Base-by-base conservation (phyloP, 208 protist genomes). In the Trypanosoma vivax region DNA sequence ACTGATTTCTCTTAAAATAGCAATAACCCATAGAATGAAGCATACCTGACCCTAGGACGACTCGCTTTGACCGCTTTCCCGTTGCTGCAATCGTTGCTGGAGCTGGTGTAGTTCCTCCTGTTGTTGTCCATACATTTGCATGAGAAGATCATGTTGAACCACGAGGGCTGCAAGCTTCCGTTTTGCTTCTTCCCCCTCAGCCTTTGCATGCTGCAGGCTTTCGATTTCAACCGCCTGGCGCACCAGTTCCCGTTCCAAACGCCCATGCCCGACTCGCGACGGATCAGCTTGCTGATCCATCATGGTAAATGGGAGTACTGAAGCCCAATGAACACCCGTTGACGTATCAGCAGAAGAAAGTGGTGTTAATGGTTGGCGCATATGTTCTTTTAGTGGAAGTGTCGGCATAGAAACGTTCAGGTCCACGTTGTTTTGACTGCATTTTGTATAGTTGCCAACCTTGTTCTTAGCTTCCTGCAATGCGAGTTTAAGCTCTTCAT, bases 81-180 rank as follows among this genome's bases (percentile, higher is more conserved):
- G 14, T 21, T 27, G 19, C 23, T 24, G n/a, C 3, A 3, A 10
- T 38, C 28, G 16, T 28, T 58, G 37, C 30, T 46, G 59, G 18
- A 27, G 35, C 24, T 40, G 27, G 28, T 64, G 40, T 29, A 80
- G 31, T 14, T 79, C 60, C n/a, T 92, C 79, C 62, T 84, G 74
- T 37, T 83, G 39, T 56, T 93, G 58, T 0, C 86, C 86, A 59
- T 89, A 89, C 50, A 93, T 72, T 48, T 90, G 80, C 33, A 93
- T 63, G 9, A 93, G 57, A 37, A 87, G 27, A 54, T 88, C 80
- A 52, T 90, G 60, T 50, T 85, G 57, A 27, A 47, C 23, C 25
- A 70, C 65, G 5, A 94, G 68, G n/a, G 43, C 62, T 30, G 61
- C 13, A 5, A 78, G 45, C 31, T 61, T 63, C 24, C 19, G 28